Percentiles rank a stretch among this genome's conserved stretches.
phyloP scores from a whole-genome alignment of 2,329 filamentous ascomycete species.

The Colletotrichum sp. region DNA sequence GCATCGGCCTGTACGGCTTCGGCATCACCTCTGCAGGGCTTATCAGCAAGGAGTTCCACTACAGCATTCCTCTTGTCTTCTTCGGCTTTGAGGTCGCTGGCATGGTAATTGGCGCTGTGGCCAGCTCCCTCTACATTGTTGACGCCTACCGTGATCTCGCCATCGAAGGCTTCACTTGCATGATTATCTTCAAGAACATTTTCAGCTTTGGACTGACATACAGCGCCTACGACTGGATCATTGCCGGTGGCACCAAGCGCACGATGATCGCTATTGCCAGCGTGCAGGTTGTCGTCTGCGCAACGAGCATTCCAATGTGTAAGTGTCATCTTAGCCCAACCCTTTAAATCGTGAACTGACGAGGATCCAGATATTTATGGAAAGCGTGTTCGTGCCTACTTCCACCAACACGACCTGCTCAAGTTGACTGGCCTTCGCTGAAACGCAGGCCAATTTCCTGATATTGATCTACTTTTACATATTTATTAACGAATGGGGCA shows the following conservation, averaged over 20 bases:
- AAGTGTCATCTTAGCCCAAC: slow-evolving; percentile 46
- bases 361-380: slow-evolving; percentile 70
- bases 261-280: slow-evolving; percentile 75
- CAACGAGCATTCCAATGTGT: slow-evolving; percentile 79
- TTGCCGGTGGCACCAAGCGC: slow-evolving; percentile 62
- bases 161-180: slow-evolving; percentile 87
- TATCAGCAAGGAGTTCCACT: slow-evolving; percentile 62
- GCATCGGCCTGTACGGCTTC: slow-evolving; percentile 84
- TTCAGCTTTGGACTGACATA: slow-evolving; percentile 88
- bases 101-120: slow-evolving; percentile 91
- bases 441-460: background rate
- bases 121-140: slow-evolving; percentile 85
- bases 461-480: background rate
- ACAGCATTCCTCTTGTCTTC: slow-evolving; percentile 79
- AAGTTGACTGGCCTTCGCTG: slow-evolving; percentile 44
- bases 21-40: slow-evolving; percentile 73
- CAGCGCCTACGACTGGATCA: slow-evolving; percentile 84
- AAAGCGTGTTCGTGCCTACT: slow-evolving; percentile 78
- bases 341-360: background rate
- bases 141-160: slow-evolving; percentile 89
- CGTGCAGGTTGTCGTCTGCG: slow-evolving; percentile 79
- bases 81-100: slow-evolving; percentile 85
- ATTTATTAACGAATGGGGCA: background rate
- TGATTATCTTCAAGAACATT: slow-evolving; percentile 93
- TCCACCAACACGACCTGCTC: slow-evolving; percentile 76